Evolutionary conservation across 2,329 filamentous ascomycete genomes (phyloP).

Genomic region (Aspergillus viridinutans): DNA sequence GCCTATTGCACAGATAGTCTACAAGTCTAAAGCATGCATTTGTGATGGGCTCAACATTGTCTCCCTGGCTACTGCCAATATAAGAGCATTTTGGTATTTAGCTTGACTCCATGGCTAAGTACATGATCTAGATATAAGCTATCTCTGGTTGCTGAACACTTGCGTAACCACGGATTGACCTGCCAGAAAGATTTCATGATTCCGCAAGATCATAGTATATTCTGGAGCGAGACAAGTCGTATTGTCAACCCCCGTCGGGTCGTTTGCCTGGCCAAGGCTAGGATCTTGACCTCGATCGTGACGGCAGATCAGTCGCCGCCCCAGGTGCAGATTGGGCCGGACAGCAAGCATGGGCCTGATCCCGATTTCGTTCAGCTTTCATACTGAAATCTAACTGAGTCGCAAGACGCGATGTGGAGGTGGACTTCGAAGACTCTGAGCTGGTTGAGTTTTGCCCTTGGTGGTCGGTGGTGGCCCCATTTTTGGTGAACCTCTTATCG

Average conservation of each 20-base stretch:
- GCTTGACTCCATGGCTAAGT: background rate
- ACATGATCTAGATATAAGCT: background rate
- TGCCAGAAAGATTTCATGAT: background rate
- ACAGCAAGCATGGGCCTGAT: background rate
- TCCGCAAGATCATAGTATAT: background rate
- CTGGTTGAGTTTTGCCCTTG: background rate
- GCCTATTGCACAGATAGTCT: background rate
- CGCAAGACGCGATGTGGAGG: background rate
- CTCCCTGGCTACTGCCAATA: background rate
- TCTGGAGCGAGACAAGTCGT: background rate
- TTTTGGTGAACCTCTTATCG: background rate
- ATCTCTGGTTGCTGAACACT: background rate
- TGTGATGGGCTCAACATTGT: background rate
- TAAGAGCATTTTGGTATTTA: background rate
- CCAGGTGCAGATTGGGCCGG: background rate
- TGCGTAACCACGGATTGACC: background rate
- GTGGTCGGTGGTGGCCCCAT: background rate
- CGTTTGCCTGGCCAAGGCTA: background rate
- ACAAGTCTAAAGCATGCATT: background rate
- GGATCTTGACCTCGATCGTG: background rate
- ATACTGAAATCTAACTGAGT: background rate
- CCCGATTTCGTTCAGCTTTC: background rate
- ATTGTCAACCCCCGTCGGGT: background rate
- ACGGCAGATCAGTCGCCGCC: background rate
- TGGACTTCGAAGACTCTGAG: background rate